phyloP scores from a whole-genome alignment of 2,329 filamentous ascomycete genomes.

The Lachnellula suecica region DNA sequence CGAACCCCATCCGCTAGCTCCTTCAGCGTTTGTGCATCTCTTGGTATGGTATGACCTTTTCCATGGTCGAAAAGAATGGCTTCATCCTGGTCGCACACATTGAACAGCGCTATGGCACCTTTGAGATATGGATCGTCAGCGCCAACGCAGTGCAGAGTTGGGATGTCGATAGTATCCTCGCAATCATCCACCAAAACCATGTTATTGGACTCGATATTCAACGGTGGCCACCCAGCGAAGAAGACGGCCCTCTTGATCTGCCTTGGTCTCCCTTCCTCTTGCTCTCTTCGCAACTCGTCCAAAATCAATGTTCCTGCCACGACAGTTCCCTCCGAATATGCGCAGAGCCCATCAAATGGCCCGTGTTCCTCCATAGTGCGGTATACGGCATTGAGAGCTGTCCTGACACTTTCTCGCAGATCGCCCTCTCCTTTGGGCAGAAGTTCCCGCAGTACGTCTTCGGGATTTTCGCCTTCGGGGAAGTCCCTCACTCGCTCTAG shows the following conservation, averaged over 20 bases:
- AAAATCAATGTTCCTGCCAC: constrained; percentile 52
- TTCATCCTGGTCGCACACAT: constrained; percentile 58
- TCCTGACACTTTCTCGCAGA: constrained; percentile 23
- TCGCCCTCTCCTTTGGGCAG: constrained; percentile 12
- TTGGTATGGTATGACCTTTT: constrained; percentile 62
- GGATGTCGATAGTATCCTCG: constrained; percentile 49
- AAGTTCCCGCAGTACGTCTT: constrained; percentile 24
- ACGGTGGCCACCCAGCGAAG: constrained; percentile 52
- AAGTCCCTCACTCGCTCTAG: constrained; percentile 26
- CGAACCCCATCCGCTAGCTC: constrained; percentile 30
- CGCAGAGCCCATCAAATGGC: constrained; percentile 52
- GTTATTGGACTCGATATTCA: constrained; percentile 42
- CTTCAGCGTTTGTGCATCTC: constrained; percentile 39
- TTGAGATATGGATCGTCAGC: constrained; percentile 60
- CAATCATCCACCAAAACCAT: constrained; percentile 49
- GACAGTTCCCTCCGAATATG: constrained; percentile 59
- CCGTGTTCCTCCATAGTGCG: constrained; percentile 44
- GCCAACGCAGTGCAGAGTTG: constrained; percentile 53
- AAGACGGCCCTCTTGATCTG: constrained; percentile 45
- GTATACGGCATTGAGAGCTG: constrained; percentile 34
- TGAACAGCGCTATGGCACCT: constrained; percentile 60
- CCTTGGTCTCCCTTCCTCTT: constrained; percentile 32
- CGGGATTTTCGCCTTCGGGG: constrained; percentile 21
- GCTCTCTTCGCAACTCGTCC: constrained; percentile 44
- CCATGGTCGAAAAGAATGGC: constrained; percentile 64